Conservation (phyloP, 176 grass and related monocot genomes). For the Tuctoria greenei region DNA sequence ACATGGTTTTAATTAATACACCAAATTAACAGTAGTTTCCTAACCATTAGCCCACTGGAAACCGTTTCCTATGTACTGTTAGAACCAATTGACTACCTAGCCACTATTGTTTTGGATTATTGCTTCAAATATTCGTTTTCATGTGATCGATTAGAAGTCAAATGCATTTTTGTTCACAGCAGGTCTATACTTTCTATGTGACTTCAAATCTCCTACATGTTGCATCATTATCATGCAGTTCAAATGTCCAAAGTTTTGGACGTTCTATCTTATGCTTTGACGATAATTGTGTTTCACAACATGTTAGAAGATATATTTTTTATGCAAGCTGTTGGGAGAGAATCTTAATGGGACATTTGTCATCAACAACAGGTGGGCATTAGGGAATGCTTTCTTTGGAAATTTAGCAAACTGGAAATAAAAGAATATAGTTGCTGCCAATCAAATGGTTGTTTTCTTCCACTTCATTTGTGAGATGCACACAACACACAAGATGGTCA, state of each 20-base stretch:
- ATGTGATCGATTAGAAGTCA: not conserved
- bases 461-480: not conserved
- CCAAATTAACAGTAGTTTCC: not conserved
- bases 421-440: not conserved
- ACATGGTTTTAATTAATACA: not conserved
- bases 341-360: not conserved
- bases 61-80: not conserved
- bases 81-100: not conserved
- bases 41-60: not conserved
- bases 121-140: not conserved
- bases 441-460: not conserved
- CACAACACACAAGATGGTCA: not conserved
- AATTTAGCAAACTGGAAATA: not conserved
- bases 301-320: not conserved
- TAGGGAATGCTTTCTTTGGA: not conserved
- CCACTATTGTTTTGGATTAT: not conserved
- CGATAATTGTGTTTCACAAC: not conserved
- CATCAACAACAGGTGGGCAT: not conserved
- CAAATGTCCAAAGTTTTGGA: not conserved
- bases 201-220: not conserved
- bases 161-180: not conserved
- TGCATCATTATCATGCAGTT: not conserved
- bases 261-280: not conserved
- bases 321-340: not conserved
- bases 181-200: not conserved